Conservation (phyloP, 352 stramenopile species). For the Globisporangium iwayamae region DNA sequence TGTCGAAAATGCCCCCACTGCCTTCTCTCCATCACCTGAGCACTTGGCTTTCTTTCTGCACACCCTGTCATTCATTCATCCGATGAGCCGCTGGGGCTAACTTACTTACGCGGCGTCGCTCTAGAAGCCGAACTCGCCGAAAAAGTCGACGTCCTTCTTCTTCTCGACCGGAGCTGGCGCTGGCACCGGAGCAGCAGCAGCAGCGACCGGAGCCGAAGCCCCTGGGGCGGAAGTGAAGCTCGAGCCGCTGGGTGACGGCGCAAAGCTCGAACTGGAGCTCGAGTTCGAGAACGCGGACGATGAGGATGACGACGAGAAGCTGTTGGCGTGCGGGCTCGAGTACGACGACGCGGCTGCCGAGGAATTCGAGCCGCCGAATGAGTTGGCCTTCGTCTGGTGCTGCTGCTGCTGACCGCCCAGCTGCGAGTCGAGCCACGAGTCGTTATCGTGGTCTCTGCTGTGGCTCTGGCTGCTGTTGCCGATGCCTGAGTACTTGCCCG, state of each 20-base stretch:
- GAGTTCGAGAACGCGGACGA: conserved; percentile 28
- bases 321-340: conserved; percentile 30
- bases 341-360: conserved; percentile 6
- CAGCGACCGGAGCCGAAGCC: conserved; percentile 9
- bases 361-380: conserved; percentile 25
- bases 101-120: conserved; percentile 4
- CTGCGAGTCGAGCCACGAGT: conserved; percentile 67
- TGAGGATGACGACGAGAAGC: conserved; percentile 43
- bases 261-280: conserved; percentile 23
- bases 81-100: conserved; percentile 4
- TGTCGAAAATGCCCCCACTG: background rate
- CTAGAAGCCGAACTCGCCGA: conserved; percentile 77
- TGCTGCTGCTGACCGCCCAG: conserved; percentile 22
- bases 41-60: background rate
- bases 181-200: conserved; percentile 20
- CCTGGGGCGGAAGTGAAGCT: conserved; percentile 14
- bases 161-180: conserved; percentile 27
- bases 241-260: conserved; percentile 18
- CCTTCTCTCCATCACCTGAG: background rate
- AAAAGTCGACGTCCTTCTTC: conserved; percentile 86
- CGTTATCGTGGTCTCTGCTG: conserved; percentile 55
- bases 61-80: background rate
- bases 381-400: conserved; percentile 26
- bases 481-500: conserved; percentile 63
- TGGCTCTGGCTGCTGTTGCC: conserved; percentile 22